Base-by-base conservation (phyloP, 495 filamentous ascomycete species). In the Terfezia claveryi region DNA sequence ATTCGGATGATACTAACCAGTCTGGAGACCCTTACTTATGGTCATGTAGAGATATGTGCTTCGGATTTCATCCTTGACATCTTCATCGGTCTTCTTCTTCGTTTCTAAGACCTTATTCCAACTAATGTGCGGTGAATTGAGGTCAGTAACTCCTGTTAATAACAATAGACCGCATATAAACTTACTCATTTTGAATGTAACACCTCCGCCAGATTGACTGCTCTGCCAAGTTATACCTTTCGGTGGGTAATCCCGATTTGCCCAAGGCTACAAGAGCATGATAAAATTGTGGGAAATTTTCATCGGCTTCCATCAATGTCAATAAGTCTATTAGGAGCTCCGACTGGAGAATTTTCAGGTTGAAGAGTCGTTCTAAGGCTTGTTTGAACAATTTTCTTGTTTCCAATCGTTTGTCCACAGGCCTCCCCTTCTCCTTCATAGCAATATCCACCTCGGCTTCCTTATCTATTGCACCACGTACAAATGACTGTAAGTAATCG, bases 131-230 rank as follows among this genome's bases (percentile, higher is more conserved):
- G 7, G 27, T 32, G 27, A 4, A 32, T 32, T 7, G 27, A 32
- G 27, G 27, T 32, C 27, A 32, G 27, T 32, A 32, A 7, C 27
- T 32, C 27, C 27, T 2, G 4, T 46, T 4, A 46, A 46, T 4
- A 46, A 46, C 12, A 14, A 46, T 46, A 46, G 17, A 46, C 1
- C 41, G 3, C 6, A 20, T 8, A 6, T 46, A 9, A 50, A 72
- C 72, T 83, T 85, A 94, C 63, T 93, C 76, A 62, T 93, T 85
- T 50, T 76, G 75, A 53, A 87, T 74, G 57, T 80, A 78, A 61
- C 83, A 84, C 38, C 87, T 78, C 59, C 87, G 78, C 87, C 87
- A 94, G 54, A 93, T 81, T 32, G 89, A 72, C 38, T 77, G 79
- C 59, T 81, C 76, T 46, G 79, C 68, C 51, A 73, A 67, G 37